Evolutionary conservation across 2,329 filamentous ascomycete species (phyloP).

Genomic region (Fusarium algeriense): DNA sequence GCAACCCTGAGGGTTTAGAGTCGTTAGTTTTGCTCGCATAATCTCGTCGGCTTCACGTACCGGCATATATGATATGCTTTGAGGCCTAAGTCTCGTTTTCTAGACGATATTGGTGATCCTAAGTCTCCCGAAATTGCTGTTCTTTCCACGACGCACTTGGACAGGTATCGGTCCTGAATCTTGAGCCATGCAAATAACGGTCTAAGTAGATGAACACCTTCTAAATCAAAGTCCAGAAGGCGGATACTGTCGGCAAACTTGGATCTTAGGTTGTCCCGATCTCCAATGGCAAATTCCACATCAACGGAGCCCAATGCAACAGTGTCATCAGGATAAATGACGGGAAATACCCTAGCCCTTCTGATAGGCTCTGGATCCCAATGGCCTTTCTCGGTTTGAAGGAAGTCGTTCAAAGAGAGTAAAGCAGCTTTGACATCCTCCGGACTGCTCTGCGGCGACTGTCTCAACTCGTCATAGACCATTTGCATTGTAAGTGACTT

Average conservation of each 20-base stretch:
- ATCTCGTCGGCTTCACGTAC: not conserved
- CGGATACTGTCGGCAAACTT: conserved; percentile 12
- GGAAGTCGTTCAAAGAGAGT: conserved; percentile 22
- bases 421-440: conserved; percentile 19
- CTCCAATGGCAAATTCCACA: conserved; percentile 32
- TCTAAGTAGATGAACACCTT: conserved; percentile 15
- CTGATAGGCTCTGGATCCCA: conserved; percentile 25
- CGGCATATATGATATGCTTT: conserved; percentile 35
- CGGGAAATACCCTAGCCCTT: conserved; percentile 27
- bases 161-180: conserved; percentile 22
- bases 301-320: not conserved
- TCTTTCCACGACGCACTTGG: conserved; percentile 14
- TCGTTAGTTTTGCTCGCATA: not conserved
- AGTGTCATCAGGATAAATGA: conserved; percentile 10
- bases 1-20: conserved; percentile 27
- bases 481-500: conserved; percentile 30
- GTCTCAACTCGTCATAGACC: conserved; percentile 35
- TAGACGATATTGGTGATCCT: not conserved
- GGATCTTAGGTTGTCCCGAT: conserved; percentile 14
- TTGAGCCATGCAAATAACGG: conserved; percentile 25
- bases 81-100: conserved; percentile 7
- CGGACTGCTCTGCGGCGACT: not conserved
- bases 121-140: not conserved
- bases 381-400: not conserved
- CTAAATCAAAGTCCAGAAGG: conserved; percentile 35